phyloP scores from a whole-genome alignment of 2,329 filamentous ascomycete genomes.

The Paracorniculantispora psalliotae region DNA sequence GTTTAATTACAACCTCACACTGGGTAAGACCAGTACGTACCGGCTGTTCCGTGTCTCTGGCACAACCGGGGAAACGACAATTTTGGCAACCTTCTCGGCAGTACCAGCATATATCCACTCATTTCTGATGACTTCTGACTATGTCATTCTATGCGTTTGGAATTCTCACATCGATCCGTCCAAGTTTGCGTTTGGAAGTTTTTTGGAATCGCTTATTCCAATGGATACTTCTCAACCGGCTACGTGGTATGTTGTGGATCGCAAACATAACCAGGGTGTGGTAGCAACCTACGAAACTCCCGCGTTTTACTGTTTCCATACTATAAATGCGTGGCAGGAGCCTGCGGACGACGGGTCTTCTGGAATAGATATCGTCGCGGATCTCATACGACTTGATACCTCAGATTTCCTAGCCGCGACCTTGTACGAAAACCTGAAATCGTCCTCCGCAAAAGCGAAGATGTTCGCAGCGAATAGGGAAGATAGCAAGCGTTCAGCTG shows the following conservation, averaged over 20 bases:
- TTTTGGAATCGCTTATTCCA: constrained; percentile 57
- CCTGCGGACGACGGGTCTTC: constrained; percentile 25
- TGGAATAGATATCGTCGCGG: too few relatives aligned
- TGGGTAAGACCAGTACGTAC: constrained; percentile 51
- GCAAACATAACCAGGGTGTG: constrained; percentile 50
- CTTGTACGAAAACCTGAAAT: too few relatives aligned
- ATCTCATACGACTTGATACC: too few relatives aligned
- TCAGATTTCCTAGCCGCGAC: too few relatives aligned
- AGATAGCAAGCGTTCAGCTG: too few relatives aligned
- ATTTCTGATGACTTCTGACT: constrained; percentile 60
- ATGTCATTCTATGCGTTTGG: constrained; percentile 64
- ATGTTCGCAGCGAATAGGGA: too few relatives aligned
- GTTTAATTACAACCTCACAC: constrained; percentile 67
- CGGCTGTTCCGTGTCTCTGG: constrained; percentile 59
- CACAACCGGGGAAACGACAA: constrained; percentile 54
- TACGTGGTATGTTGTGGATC: constrained; percentile 66
- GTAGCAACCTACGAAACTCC: constrained; percentile 58
- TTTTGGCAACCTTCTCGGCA: constrained; percentile 57
- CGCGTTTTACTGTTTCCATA: constrained; percentile 68
- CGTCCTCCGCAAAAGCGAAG: too few relatives aligned
- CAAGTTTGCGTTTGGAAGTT: too few relatives aligned
- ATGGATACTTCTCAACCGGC: constrained; percentile 50
- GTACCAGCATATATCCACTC: constrained; percentile 66
- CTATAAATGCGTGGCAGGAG: constrained; percentile 65
- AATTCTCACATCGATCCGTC: constrained; percentile 54